A percentile compares a stretch with the other conserved stretches of the same genome.
Conservation (phyloP, 2,329 filamentous ascomycete genomes). For the Verticillium klebahnii region DNA sequence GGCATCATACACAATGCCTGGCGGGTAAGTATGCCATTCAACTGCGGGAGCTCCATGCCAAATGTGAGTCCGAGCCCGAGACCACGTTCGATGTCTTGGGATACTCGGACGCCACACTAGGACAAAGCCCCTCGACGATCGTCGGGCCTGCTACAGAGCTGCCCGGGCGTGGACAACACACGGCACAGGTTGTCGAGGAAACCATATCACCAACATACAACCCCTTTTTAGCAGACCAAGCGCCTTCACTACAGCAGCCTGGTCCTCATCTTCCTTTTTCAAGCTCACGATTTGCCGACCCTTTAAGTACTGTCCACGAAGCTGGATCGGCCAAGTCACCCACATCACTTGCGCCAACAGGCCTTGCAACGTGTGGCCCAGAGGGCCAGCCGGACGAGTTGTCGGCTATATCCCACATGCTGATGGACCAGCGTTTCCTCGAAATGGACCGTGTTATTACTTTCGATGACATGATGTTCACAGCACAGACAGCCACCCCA, state of each 20-base stretch:
- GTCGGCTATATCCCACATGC: conserved; percentile 22
- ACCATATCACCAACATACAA: background rate
- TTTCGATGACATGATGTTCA: conserved; percentile 30
- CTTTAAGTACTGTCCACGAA: too few relatives aligned
- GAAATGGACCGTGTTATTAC: conserved; percentile 27
- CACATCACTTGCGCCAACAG: background rate
- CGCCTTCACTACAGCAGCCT: background rate
- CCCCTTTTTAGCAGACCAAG: background rate
- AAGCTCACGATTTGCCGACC: too few relatives aligned
- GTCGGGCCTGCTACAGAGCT: background rate
- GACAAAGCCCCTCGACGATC: background rate
- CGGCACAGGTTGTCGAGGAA: background rate
- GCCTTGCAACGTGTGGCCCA: conserved; percentile 2
- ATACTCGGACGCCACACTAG: conserved; percentile 2
- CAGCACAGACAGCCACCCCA: conserved; percentile 6
- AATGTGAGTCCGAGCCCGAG: conserved; percentile 7
- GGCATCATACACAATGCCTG: conserved; percentile 3
- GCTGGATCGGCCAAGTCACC: background rate
- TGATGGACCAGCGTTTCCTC: conserved; percentile 26
- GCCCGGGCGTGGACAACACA: background rate
- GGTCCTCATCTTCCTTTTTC: background rate
- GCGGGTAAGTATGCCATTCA: conserved; percentile 17
- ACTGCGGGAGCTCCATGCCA: conserved; percentile 10
- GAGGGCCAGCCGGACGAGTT: conserved; percentile 18
- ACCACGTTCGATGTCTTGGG: conserved; percentile 14